These are phyloP conservation scores for Capronia coronata DNA, from an alignment of 2,329 filamentous ascomycete genomes.

Conservation along the genomic window DNA sequence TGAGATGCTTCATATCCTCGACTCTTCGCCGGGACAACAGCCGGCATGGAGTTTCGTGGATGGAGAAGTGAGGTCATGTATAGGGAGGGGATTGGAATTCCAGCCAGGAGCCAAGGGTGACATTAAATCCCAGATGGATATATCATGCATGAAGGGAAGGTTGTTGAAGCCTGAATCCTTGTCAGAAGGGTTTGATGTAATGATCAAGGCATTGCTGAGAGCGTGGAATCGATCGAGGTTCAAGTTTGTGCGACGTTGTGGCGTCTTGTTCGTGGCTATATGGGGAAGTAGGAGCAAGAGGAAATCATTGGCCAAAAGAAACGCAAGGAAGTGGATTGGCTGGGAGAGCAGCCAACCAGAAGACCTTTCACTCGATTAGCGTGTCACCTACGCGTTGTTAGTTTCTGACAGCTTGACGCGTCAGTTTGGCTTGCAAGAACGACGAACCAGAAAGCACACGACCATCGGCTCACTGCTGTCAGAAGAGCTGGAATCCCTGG, in stretches of 20 bases:
- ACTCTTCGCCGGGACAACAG: slow-evolving; percentile 2
- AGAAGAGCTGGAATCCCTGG: too few relatives aligned
- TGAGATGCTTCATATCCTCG: background rate
- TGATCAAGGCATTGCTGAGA: too few relatives aligned
- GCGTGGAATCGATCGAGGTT: background rate
- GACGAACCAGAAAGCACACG: background rate
- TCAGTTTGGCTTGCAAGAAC: background rate
- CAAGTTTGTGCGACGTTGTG: background rate
- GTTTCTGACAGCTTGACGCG: background rate
- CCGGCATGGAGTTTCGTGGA: slow-evolving; percentile 5
- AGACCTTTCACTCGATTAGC: slow-evolving; percentile 3
- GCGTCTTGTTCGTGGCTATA: background rate
- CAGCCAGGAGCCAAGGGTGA: background rate
- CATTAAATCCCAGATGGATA: background rate
- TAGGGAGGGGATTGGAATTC: background rate
- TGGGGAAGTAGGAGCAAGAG: background rate
- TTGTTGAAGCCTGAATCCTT: background rate
- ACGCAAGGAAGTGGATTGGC: background rate
- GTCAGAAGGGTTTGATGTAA: background rate
- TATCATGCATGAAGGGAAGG: background rate
- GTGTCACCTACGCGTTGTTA: slow-evolving; percentile 9
- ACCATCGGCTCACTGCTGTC: background rate
- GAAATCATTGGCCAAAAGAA: background rate
- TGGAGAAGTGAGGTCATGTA: slow-evolving; percentile 1
- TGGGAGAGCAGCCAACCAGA: background rate